Conservation (phyloP, 768 basidiomycete genomes). For the Boletus pseudo-olivaceus region DNA sequence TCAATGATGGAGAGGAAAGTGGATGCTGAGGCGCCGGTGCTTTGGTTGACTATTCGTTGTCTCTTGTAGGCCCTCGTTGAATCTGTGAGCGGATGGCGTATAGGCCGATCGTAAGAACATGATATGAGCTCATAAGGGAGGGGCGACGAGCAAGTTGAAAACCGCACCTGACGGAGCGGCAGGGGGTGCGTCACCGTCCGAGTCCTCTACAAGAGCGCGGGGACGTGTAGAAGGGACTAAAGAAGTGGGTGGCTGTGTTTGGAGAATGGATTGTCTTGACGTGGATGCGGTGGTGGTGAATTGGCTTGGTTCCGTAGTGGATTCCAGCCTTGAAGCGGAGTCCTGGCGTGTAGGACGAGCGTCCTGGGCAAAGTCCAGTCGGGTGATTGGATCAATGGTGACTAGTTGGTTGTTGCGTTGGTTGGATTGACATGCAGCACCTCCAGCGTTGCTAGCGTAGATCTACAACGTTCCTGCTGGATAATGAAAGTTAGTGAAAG, state of each 20-base stretch:
- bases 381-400: slow-evolving; percentile 69
- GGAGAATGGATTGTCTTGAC: slow-evolving; percentile 22
- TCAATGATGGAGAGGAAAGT: slow-evolving; percentile 23
- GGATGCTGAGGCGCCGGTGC: slow-evolving; percentile 34
- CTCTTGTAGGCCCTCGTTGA: slow-evolving; percentile 62
- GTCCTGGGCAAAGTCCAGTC: slow-evolving; percentile 56
- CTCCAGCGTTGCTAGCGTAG: slow-evolving; percentile 20
- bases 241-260: slow-evolving; percentile 32
- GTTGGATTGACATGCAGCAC: slow-evolving; percentile 26
- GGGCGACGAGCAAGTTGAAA: neutral
- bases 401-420: slow-evolving; percentile 25
- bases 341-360: slow-evolving; percentile 40
- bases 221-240: slow-evolving; percentile 65
- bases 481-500: slow-evolving; percentile 19
- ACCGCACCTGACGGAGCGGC: slow-evolving; percentile 25
- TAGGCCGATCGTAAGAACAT: neutral
- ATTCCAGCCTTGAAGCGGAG: slow-evolving; percentile 47
- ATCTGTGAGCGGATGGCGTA: slow-evolving; percentile 34
- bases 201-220: slow-evolving; percentile 60
- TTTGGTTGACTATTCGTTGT: slow-evolving; percentile 54
- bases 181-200: slow-evolving; percentile 31
- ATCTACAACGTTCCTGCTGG: slow-evolving; percentile 17
- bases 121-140: neutral
- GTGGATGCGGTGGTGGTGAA: slow-evolving; percentile 20
- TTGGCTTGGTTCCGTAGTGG: slow-evolving; percentile 32